Evolutionary conservation across 1,139 yeast genomes (phyloP), one percentile per base, ranked within the genome.

Genomic region (Meyerozyma carpophila): DNA sequence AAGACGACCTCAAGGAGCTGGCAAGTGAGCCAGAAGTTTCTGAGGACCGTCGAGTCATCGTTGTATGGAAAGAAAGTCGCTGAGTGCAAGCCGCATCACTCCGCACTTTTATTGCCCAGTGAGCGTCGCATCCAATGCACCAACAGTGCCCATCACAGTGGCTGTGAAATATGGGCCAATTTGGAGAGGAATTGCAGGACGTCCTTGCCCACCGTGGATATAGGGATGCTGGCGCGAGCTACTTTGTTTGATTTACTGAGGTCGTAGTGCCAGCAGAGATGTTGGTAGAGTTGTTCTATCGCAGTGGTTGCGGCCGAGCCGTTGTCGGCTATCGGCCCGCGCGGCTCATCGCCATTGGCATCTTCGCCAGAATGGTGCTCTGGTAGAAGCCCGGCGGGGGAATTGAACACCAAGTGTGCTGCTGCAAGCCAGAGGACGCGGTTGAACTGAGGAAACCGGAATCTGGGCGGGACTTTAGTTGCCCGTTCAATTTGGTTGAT

Each of bases 401-500:
- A 8, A 32, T 68, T 64, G 32, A 65, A 57, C 44, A 56, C 50
- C 44, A 72, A 69, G 50, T 70, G 74, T 65, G 70, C 70, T 10
- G 77, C 75, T 5, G 84, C 67, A 24, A 80, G 66, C 91, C 94
- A 85, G 58, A 88, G 62, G 4, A 86, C 83, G 48, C 72, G 77
- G 47, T 82, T 77, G 56, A 89, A 88, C 61, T 76, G 74, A 0
- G 97, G 97, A 56, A 86, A 90, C 40, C 88, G 71, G 62, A 83
- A 90, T 52, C 79, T 81, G 44, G 80, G 72, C 0, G 93, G 91
- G 1, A 90, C 96, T 47, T 77, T 75, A 0, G 95, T 87, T 5
- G 62, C 61, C 42, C 71, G 68, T 56, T 90, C 97, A 32, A 90
- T 70, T 5, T 73, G 67, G 42, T 77, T 77, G 7, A 88, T 75